Evolutionary conservation across 202 grass and related monocot species (phyloP), one percentile per base, ranked within the genome.

Genomic region (Schoenoplectus triqueter): DNA sequence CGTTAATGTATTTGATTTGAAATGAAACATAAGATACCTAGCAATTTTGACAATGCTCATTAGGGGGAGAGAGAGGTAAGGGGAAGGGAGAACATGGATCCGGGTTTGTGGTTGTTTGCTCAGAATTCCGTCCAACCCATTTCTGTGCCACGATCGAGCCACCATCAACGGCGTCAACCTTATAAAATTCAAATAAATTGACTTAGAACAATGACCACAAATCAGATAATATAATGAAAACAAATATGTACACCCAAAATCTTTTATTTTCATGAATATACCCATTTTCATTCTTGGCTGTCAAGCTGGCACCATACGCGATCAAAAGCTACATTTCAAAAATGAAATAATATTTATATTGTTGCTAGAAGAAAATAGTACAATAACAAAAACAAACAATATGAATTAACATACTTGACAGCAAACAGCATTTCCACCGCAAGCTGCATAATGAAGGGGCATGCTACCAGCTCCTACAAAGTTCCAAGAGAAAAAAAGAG

Each of bases 11-110:
- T 49, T 60, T 69, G 45, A 44, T 17, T 39, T 55, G 45, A 21
- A 84, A 65, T 41, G 6, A 69, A 83, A 49, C 54, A 42, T 41
- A 59, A 41, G 45, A 85, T 82, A 92, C 96, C 96, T 88, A 84
- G 93, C 90, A 85, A 99, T 99, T 92, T 87, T 96, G 50, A 92
- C 65, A 69, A 99, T 94, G 89, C 96, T 99, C 96, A 96, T 99
- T 64, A 99, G 80, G 48, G 96, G 93, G 72, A 99, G 91, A 62
- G 90, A 94, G 6, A 99, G 83, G 76, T 94, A 94, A 42, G 93
- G 82, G 39, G 96, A 99, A 7, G 96, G 96, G 88, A 99, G 90
- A 88, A 90, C 88, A 42, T 83, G 83, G 14, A 81, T 60, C 69
- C 68, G 89, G 46, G 59, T 79, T 86, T 90, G 89, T 66, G 89